A percentile compares a stretch with the other conserved stretches of the same genome.
Evolutionary conservation across 2,329 filamentous ascomycete genomes (phyloP).

Genomic region (Scedosporium aurantiacum): DNA sequence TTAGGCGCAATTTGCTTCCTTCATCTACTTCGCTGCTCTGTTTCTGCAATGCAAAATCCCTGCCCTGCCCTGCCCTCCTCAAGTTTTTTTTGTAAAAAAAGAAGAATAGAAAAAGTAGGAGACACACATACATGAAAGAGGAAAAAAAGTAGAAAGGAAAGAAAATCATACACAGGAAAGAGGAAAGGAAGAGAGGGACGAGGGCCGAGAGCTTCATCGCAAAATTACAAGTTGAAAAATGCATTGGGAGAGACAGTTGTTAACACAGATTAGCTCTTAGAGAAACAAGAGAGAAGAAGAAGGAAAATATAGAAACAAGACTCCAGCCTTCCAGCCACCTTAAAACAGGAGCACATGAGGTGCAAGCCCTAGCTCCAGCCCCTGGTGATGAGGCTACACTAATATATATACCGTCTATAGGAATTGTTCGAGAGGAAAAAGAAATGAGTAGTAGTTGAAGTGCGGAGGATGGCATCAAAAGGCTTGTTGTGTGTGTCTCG

Average conservation of each 20-base stretch:
- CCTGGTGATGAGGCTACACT: background rate
- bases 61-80: too few species aligned
- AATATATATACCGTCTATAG: constrained; percentile 1
- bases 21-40: too few species aligned
- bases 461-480: too few species aligned
- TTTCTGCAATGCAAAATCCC: too few species aligned
- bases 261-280: background rate
- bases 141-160: too few species aligned
- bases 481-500: too few species aligned
- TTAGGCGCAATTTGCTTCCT: too few species aligned
- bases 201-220: background rate
- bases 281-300: background rate
- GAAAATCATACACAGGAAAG: too few species aligned
- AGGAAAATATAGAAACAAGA: background rate
- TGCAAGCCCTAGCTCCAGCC: background rate
- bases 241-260: background rate
- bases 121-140: too few species aligned
- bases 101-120: too few species aligned
- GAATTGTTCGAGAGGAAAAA: background rate
- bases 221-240: background rate
- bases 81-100: too few species aligned
- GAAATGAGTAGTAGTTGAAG: background rate
- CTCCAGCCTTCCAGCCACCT: background rate
- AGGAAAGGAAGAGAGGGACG: too few species aligned
- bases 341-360: background rate